phyloP scores from a whole-genome alignment of 345 rosid genomes.

The Eucalyptus marginata region DNA sequence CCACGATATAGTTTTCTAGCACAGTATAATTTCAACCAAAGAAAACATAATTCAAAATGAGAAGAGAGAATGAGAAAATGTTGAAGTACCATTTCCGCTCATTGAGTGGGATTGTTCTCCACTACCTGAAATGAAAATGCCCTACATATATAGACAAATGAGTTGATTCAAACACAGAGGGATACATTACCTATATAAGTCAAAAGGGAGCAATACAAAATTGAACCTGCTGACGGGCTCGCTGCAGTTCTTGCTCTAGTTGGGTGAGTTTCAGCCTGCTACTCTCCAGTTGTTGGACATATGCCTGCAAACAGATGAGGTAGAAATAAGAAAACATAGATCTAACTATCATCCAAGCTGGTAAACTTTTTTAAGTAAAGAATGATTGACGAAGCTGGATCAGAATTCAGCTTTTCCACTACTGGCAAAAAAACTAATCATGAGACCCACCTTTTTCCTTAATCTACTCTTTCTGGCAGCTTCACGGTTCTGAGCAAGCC shows the following conservation, averaged over 20 bases:
- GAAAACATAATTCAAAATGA: neutral
- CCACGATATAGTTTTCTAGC: neutral
- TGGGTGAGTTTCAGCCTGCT: conserved; percentile 57
- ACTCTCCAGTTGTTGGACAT: conserved; percentile 88
- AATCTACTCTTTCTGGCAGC: conserved; percentile 96
- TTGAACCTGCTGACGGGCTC: conserved; percentile 65
- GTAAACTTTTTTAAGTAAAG: neutral
- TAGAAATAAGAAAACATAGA: neutral
- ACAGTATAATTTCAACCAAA: neutral
- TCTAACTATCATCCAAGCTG: neutral
- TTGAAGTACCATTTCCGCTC: conserved; percentile 71
- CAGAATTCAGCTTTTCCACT: neutral
- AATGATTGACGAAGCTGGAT: neutral
- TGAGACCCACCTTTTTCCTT: conserved; percentile 65
- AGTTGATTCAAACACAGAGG: neutral
- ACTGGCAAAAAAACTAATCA: neutral
- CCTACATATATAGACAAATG: conserved; percentile 18
- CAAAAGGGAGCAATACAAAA: neutral
- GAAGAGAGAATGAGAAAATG: neutral
- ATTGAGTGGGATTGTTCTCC: conserved; percentile 86
- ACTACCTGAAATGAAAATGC: conserved; percentile 71
- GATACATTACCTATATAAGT: neutral
- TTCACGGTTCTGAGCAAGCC: conserved; percentile 99
- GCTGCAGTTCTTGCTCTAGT: conserved; percentile 81
- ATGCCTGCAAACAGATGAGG: conserved; percentile 32